These are phyloP conservation scores for Dinochytrium kinnereticum DNA, from an alignment of 371 early-diverging fungal species.

Conservation along the genomic window DNA sequence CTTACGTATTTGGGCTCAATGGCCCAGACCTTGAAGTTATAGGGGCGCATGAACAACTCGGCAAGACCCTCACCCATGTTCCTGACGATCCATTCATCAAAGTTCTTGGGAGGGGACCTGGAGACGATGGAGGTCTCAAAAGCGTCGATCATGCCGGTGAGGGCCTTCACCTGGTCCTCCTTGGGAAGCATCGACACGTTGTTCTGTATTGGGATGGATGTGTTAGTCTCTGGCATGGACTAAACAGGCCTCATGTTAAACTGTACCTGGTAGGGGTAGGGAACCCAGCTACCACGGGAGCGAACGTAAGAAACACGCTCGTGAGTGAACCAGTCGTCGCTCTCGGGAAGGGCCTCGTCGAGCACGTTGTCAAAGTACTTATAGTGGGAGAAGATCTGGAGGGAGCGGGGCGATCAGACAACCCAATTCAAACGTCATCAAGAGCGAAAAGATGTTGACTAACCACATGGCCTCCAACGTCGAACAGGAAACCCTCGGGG, in stretches of 20 bases:
- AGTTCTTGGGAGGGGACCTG: slow-evolving; percentile 29
- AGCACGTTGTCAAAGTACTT: slow-evolving; percentile 40
- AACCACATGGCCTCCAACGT: slow-evolving; percentile 46
- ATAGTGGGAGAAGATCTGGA: slow-evolving; percentile 43
- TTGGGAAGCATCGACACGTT: slow-evolving; percentile 44
- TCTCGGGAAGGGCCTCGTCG: slow-evolving; percentile 34
- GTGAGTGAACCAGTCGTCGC: slow-evolving; percentile 42
- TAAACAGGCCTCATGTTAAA: too few species aligned
- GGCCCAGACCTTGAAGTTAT: slow-evolving; percentile 49
- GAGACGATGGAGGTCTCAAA: slow-evolving; percentile 10
- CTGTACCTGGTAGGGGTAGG: slow-evolving; percentile 42
- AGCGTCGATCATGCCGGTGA: slow-evolving; percentile 43
- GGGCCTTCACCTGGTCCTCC: slow-evolving; percentile 38
- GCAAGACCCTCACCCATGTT: slow-evolving; percentile 47
- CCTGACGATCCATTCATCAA: slow-evolving; percentile 47
- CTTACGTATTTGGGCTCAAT: slow-evolving; percentile 35
- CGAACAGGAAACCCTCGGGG: slow-evolving; percentile 43
- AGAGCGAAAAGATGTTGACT: background rate
- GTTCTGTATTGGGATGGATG: slow-evolving; percentile 23
- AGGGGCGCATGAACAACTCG: slow-evolving; percentile 45
- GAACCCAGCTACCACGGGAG: slow-evolving; percentile 37
- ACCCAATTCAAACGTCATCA: slow-evolving; percentile 1
- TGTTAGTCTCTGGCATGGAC: background rate
- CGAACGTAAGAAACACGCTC: slow-evolving; percentile 43
- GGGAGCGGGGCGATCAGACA: too few species aligned